Evolutionary conservation across 768 basidiomycete species (phyloP).

Genomic region (Aureoboletus auriporus): DNA sequence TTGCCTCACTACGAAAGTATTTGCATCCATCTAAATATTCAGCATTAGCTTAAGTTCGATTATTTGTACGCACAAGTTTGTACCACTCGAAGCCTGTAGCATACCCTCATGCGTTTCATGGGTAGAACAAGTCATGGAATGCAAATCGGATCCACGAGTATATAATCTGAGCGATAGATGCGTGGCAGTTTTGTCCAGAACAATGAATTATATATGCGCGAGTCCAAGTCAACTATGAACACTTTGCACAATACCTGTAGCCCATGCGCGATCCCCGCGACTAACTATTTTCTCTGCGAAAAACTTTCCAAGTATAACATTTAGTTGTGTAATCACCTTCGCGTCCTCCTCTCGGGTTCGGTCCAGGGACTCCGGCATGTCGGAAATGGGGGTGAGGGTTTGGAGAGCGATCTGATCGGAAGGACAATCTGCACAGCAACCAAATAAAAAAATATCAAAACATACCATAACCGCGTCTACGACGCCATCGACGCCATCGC

Average conservation of each 20-base stretch:
- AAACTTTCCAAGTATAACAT: slow-evolving; percentile 54
- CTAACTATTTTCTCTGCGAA: slow-evolving; percentile 50
- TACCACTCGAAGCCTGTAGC: too few relatives aligned
- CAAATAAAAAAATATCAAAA: neutral
- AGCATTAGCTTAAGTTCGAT: too few relatives aligned
- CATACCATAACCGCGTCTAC: slow-evolving; percentile 61
- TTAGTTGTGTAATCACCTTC: slow-evolving; percentile 42
- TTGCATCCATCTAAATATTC: too few relatives aligned
- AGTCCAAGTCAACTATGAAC: slow-evolving; percentile 14
- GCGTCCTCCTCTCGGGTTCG: slow-evolving; percentile 44
- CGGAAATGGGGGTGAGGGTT: slow-evolving; percentile 54
- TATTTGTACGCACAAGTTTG: too few relatives aligned
- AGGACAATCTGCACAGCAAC: neutral
- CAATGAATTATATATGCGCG: neutral
- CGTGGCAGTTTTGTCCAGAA: too few relatives aligned
- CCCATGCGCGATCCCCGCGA: slow-evolving; percentile 60
- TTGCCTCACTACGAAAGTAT: too few relatives aligned
- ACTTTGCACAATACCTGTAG: slow-evolving; percentile 47
- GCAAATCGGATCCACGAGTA: too few relatives aligned
- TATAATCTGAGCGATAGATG: too few relatives aligned
- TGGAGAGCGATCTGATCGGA: slow-evolving; percentile 53
- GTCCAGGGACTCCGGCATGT: slow-evolving; percentile 58
- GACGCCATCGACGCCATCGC: slow-evolving; percentile 40
- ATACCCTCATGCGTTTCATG: too few relatives aligned
- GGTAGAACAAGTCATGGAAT: too few relatives aligned